Conservation (phyloP, 1,139 yeast genomes). For the Candida sp. region DNA sequence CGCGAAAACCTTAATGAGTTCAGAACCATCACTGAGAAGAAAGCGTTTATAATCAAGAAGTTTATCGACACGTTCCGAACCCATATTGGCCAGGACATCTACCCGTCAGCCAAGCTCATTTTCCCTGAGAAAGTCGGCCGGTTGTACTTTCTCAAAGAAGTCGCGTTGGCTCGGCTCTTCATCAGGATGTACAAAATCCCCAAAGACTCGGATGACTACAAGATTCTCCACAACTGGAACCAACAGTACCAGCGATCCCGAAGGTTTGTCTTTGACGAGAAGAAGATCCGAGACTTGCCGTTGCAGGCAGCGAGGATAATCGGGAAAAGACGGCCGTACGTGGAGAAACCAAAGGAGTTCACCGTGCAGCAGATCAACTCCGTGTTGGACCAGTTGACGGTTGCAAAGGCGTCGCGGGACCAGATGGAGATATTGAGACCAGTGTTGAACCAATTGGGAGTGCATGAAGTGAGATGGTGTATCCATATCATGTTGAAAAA, state of each 20-base stretch:
- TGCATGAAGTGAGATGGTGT: constrained; percentile 72
- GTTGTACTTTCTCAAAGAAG: constrained; percentile 57
- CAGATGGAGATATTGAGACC: constrained; percentile 48
- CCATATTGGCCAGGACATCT: constrained; percentile 72
- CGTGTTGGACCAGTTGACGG: constrained; percentile 48
- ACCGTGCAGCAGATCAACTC: constrained; percentile 63
- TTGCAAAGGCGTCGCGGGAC: constrained; percentile 42
- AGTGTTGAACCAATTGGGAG: constrained; percentile 59
- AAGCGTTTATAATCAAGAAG: constrained; percentile 35
- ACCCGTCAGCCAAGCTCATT: constrained; percentile 66
- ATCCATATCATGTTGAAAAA: constrained; percentile 68
- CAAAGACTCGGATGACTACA: constrained; percentile 37
- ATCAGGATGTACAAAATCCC: constrained; percentile 39
- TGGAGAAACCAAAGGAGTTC: constrained; percentile 47
- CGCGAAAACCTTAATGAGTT: constrained; percentile 30
- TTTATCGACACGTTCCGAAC: constrained; percentile 67
- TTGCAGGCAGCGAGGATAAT: constrained; percentile 47
- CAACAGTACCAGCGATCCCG: constrained; percentile 31
- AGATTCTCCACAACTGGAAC: constrained; percentile 44
- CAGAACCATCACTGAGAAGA: constrained; percentile 30
- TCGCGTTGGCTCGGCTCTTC: constrained; percentile 49
- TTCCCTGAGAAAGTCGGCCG: constrained; percentile 67
- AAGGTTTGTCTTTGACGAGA: constrained; percentile 17
- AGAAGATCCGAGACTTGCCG: constrained; percentile 47
- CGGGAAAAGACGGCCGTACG: constrained; percentile 47